Percentiles rank a stretch among this genome's conserved stretches.
Conservation (phyloP, 305 asterid genomes). For the Fraxinus baroniana region DNA sequence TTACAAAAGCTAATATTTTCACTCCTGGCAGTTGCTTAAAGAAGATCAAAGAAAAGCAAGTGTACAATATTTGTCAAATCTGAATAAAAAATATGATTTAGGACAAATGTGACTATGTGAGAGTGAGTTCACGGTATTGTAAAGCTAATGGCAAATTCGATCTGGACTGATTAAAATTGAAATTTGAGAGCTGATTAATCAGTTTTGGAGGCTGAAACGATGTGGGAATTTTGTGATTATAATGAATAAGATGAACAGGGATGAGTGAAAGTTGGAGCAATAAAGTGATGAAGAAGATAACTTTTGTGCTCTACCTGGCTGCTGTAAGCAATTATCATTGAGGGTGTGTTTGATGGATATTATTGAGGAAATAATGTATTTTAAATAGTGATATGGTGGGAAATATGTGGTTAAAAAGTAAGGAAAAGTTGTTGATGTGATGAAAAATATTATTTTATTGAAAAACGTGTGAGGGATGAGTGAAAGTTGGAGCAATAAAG, state of each 20-base stretch:
- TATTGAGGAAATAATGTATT: no score
- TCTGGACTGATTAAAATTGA: neutral
- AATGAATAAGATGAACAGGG: neutral
- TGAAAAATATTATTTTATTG: no score
- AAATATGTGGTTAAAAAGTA: no score
- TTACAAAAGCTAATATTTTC: neutral
- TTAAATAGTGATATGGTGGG: no score
- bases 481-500: neutral
- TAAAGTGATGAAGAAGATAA: neutral
- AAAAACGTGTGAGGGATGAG: neutral
- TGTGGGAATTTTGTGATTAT: neutral
- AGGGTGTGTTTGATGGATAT: no score
- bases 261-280: neutral
- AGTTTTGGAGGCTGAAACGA: neutral
- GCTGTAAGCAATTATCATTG: neutral
- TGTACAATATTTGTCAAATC: neutral
- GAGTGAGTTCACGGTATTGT: neutral
- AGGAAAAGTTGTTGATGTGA: no score
- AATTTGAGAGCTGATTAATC: neutral
- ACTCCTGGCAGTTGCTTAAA: neutral
- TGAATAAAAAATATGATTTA: neutral
- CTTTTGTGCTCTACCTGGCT: neutral
- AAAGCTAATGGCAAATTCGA: neutral
- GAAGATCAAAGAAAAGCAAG: neutral
- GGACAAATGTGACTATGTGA: neutral